Percentiles rank a stretch among this genome's conserved stretches.
phyloP scores from a whole-genome alignment of 2,329 filamentous ascomycete species.

The Paecilomyces sp. region DNA sequence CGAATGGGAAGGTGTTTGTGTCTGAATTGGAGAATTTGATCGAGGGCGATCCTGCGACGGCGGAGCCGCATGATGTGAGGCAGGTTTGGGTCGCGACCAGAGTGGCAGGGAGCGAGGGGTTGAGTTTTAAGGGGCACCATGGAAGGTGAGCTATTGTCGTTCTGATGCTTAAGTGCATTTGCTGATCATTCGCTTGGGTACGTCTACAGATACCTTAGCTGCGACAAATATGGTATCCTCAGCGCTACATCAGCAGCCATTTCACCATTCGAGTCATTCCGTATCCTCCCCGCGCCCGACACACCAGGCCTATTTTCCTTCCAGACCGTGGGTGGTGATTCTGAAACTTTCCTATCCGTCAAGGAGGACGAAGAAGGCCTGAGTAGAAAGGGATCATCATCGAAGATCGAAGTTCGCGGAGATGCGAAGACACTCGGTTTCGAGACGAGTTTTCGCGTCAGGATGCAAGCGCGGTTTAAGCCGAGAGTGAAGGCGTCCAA shows the following conservation, averaged over 20 bases:
- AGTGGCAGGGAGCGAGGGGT: constrained; percentile 71
- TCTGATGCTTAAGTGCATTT: not conserved
- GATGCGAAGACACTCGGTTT: constrained; percentile 63
- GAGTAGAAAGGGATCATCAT: constrained; percentile 30
- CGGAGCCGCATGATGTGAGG: constrained; percentile 90
- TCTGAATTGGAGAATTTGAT: constrained; percentile 79
- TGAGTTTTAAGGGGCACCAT: constrained; percentile 85
- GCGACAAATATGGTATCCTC: constrained; percentile 74
- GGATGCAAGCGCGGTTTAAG: constrained; percentile 95
- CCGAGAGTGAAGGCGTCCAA: constrained; percentile 70
- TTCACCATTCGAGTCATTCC: constrained; percentile 74
- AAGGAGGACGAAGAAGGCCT: constrained; percentile 37
- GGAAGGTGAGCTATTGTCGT: constrained; percentile 53
- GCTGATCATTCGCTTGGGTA: too few species aligned
- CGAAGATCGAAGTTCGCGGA: constrained; percentile 61
- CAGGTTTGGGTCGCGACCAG: constrained; percentile 91
- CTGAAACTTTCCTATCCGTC: constrained; percentile 62
- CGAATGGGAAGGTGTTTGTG: constrained; percentile 78
- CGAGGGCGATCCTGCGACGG: constrained; percentile 71
- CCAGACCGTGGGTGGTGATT: constrained; percentile 53
- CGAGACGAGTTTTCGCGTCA: constrained; percentile 67
- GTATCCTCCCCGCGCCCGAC: constrained; percentile 54
- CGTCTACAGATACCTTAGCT: constrained; percentile 64
- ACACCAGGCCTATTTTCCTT: constrained; percentile 66
- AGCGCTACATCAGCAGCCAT: constrained; percentile 75